These are phyloP conservation scores for Calonectria hawksworthii DNA, from an alignment of 2,329 filamentous ascomycete species.

Conservation along the genomic window DNA sequence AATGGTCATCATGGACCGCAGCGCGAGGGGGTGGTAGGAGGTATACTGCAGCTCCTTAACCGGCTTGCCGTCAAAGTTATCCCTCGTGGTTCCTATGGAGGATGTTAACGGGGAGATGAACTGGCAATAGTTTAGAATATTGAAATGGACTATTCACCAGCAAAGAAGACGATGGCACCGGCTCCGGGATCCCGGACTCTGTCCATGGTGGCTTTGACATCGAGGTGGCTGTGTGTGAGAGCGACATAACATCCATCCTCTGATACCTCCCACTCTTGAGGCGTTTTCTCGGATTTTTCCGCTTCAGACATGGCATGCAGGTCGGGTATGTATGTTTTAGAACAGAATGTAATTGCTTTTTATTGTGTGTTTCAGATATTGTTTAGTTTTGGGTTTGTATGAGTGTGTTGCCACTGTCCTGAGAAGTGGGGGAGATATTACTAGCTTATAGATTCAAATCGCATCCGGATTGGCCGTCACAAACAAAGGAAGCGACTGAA, in stretches of 20 bases:
- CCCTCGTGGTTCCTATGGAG: conserved; percentile 77
- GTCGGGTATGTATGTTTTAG: background rate
- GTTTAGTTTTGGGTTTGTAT: background rate
- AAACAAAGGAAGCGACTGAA: background rate
- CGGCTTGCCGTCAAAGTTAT: conserved; percentile 79
- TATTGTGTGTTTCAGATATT: background rate
- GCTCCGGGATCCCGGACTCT: conserved; percentile 80
- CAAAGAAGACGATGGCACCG: conserved; percentile 83
- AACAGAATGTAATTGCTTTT: background rate
- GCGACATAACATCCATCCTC: conserved; percentile 74
- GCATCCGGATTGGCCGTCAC: background rate
- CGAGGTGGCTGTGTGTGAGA: conserved; percentile 74
- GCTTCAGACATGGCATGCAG: conserved; percentile 29
- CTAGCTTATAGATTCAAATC: background rate
- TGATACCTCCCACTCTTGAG: conserved; percentile 55
- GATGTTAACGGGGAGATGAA: background rate
- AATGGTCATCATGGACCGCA: conserved; percentile 77
- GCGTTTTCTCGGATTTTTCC: conserved; percentile 22
- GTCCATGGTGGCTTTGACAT: conserved; percentile 70
- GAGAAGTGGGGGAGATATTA: background rate
- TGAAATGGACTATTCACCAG: conserved; percentile 60
- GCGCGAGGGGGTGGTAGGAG: conserved; percentile 78
- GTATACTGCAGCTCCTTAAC: conserved; percentile 83
- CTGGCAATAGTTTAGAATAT: conserved; percentile 16
- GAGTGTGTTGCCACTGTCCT: background rate